Evolutionary conservation across 2,329 filamentous ascomycete genomes (phyloP), one percentile per base, ranked within the genome.

Genomic region (Madurella mycetomatis): DNA sequence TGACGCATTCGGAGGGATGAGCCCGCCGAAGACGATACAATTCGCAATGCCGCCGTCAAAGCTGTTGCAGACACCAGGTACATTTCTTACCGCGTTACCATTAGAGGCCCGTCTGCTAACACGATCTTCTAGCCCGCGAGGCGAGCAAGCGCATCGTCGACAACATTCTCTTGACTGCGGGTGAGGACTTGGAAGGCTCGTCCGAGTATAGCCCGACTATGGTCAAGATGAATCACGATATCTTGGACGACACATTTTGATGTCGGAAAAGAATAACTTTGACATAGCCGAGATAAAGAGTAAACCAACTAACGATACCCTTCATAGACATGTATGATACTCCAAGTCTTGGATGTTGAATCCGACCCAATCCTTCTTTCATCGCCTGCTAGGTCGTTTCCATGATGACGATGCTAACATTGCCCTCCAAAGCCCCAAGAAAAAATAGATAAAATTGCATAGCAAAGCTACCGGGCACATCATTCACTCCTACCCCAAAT

Each of bases 1-100:
- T 19, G 82, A 78, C 41, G 66, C 82, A 5, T 85, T 87, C 55
- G 81, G 80, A 7, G 89, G 86, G 5, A 86, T 91, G 71, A 96
- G 90, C 65, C 94, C 94, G 30, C 94, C 94, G 0, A 97, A 97
- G 76, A 94, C 90, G 11, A 92, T 95, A 56, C 88, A 92, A 65
- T 95, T 95, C 69, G 86, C 87, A 43, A 73, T 95, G 46, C 88
- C 88, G 48, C 86, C 87, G 50, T 88, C 85, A 41, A 85, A 88
- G 66, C 73, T 95, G 18, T 70, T 92, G 68, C 89, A 92, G 69
- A 95, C 90, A 47, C 90, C 89, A 58, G 86, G 85, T 88, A 72
- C 67, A 82, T 66, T 17, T 25, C 9, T 25, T 18, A n/a, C 30
- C 15, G 13, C 34, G 40, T 7, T 18, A 13, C 13, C 34, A 18